Percentiles rank a stretch among this genome's conserved stretches.
These are phyloP conservation scores for Laetiporus sulphureus DNA, from an alignment of 1,284 basidiomycete genomes.

Conservation along the genomic window DNA sequence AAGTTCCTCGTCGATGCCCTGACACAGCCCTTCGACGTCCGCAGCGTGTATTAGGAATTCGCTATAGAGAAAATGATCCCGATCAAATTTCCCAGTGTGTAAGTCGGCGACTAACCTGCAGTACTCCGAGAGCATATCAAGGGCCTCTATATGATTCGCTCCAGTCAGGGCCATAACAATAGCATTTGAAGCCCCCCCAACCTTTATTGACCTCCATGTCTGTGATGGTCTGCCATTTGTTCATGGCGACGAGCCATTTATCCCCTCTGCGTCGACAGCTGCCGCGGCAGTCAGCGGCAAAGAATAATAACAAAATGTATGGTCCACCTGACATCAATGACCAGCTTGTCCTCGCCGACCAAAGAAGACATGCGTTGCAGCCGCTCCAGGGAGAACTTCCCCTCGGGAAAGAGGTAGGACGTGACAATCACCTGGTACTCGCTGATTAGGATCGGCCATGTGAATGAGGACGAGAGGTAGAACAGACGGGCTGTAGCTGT, in stretches of 20 bases:
- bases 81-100: not conserved
- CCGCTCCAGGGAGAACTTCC: conserved; percentile 72
- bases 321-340: conserved; percentile 87
- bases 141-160: conserved; percentile 67
- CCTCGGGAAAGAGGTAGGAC: conserved; percentile 87
- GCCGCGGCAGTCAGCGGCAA: conserved; percentile 1
- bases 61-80: conserved; percentile 36
- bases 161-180: no score
- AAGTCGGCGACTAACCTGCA: conserved; percentile 61
- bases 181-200: no score
- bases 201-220: conserved; percentile 89
- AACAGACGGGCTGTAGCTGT: no score
- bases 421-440: conserved; percentile 85
- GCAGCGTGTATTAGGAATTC: conserved; percentile 97
- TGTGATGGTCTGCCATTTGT: conserved; percentile 97
- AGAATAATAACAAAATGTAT: not conserved
- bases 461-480: not conserved
- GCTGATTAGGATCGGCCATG: not conserved
- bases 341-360: conserved; percentile 83
- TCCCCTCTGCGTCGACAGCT: conserved; percentile 80
- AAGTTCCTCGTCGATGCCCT: conserved; percentile 91
- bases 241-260: conserved; percentile 96
- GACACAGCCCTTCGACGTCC: conserved; percentile 95
- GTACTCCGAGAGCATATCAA: conserved; percentile 64
- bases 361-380: conserved; percentile 57